Evolutionary conservation across 208 protist species (phyloP), one percentile per base, ranked within the genome.

Genomic region (Trypanosoma avium): DNA sequence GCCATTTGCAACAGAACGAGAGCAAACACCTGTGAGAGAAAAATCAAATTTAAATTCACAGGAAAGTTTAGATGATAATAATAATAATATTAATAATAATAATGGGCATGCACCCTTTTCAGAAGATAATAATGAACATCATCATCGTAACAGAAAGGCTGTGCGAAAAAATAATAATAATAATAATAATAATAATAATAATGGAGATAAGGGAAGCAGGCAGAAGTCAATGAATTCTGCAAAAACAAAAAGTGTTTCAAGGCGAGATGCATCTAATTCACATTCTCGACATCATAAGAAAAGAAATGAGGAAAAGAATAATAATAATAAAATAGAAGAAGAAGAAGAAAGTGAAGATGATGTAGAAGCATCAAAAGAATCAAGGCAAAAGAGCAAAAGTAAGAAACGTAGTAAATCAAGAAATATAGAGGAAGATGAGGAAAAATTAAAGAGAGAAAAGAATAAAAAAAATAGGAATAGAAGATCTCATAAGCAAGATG

Each of bases 221-320:
- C n/a, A 6, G 1, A 19, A 30, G 22, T 29, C 46, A 50, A 15
- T n/a, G n/a, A n/a, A n/a, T n/a, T n/a, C n/a, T 66, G 33, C 77
- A 64, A 53, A 74, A 68, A 13, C 71, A 79, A 53, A 76, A 73
- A 45, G 70, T 70, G n/a, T n/a, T n/a, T n/a, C n/a, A n/a, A n/a
- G n/a, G n/a, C n/a, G n/a, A n/a, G n/a, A n/a, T n/a, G n/a, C n/a
- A n/a, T n/a, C n/a, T n/a, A n/a, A n/a, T n/a, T n/a, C n/a, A n/a
- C n/a, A n/a, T n/a, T n/a, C n/a, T n/a, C n/a, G n/a, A n/a, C n/a
- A n/a, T n/a, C n/a, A n/a, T n/a, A n/a, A n/a, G n/a, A 67, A 75
- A 24, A 15, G 29, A 13, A 47, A 65, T 15, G 53, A 61, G 3
- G 26, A 54, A 32, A 49, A 67, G 30, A 42, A 50, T 33, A 56